These are phyloP conservation scores for Elongisporangium anandrum DNA, from an alignment of 352 stramenopile genomes.

Conservation along the genomic window DNA sequence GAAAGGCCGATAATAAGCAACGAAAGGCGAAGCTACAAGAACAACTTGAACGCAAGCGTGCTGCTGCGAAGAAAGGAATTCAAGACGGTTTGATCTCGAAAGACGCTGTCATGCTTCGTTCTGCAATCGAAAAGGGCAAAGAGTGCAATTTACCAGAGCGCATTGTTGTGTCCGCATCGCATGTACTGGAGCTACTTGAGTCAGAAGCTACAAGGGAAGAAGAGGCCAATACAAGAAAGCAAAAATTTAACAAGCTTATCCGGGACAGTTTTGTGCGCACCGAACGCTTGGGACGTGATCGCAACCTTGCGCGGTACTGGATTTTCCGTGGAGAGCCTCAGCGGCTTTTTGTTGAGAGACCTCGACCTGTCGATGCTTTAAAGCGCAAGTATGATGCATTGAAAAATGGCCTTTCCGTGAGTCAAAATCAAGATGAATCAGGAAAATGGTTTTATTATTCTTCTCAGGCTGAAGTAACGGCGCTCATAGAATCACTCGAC, in stretches of 20 bases:
- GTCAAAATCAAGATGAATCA: slow-evolving; percentile 1
- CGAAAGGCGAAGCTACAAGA: slow-evolving; percentile 64
- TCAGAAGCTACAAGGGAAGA: slow-evolving; percentile 62
- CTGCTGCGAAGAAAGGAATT: slow-evolving; percentile 59
- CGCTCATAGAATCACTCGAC: slow-evolving; percentile 58
- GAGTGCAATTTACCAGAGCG: slow-evolving; percentile 58
- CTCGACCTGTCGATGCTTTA: slow-evolving; percentile 31
- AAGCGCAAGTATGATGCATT: slow-evolving; percentile 43
- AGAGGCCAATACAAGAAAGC: slow-evolving; percentile 56
- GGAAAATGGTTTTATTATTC: slow-evolving; percentile 61
- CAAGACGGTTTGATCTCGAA: slow-evolving; percentile 60
- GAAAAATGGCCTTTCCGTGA: background rate
- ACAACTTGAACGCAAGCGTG: slow-evolving; percentile 58
- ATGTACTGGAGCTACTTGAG: slow-evolving; percentile 76
- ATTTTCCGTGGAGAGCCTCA: slow-evolving; percentile 59
- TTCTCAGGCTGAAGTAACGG: slow-evolving; percentile 54
- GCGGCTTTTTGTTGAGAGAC: slow-evolving; percentile 69
- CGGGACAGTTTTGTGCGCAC: slow-evolving; percentile 70
- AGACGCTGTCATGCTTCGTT: slow-evolving; percentile 42
- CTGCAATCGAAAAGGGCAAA: slow-evolving; percentile 65
- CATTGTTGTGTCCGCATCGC: slow-evolving; percentile 65
- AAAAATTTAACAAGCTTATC: slow-evolving; percentile 53
- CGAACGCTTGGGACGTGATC: slow-evolving; percentile 67
- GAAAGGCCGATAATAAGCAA: slow-evolving; percentile 48
- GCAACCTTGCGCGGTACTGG: slow-evolving; percentile 61